Evolutionary conservation across 176 grass and related monocot species (phyloP).

Genomic region (Triticum timopheevii): DNA sequence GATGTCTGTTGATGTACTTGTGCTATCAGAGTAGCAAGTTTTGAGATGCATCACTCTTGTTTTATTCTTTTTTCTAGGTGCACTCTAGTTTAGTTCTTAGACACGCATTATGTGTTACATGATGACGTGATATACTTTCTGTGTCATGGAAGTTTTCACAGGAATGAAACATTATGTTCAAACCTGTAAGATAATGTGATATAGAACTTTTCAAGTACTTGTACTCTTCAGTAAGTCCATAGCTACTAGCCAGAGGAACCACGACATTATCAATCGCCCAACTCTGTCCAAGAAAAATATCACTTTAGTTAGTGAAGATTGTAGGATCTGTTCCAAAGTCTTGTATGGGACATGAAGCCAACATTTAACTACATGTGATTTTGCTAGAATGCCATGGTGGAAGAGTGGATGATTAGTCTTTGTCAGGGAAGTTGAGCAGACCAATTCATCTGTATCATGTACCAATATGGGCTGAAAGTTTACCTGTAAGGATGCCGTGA

Average conservation of each 20-base stretch:
- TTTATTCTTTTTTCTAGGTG: not conserved
- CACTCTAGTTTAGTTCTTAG: not conserved
- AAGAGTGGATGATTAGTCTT: not conserved
- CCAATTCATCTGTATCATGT: not conserved
- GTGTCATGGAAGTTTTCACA: not conserved
- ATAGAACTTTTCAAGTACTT: slow-evolving; percentile 86
- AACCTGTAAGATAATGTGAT: slow-evolving; percentile 77
- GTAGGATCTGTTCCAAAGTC: not conserved
- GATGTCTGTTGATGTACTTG: not conserved
- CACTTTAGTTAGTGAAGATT: not conserved
- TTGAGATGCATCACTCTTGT: not conserved
- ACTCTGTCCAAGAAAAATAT: slow-evolving; percentile 43
- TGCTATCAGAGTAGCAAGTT: not conserved
- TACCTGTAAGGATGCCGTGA: slow-evolving; percentile 73
- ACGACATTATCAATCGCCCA: slow-evolving; percentile 89
- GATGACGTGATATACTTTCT: not conserved
- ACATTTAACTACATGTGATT: not conserved
- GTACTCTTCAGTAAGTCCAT: slow-evolving; percentile 73
- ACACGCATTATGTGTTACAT: not conserved
- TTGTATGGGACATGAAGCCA: not conserved
- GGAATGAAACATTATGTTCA: slow-evolving; percentile 8
- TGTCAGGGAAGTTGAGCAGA: not conserved
- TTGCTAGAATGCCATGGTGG: not conserved
- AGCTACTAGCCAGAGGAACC: slow-evolving; percentile 71
- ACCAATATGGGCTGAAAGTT: not conserved